Conservation (phyloP, 2,329 filamentous ascomycete species). For the Neophaeococcomyces aloes region DNA sequence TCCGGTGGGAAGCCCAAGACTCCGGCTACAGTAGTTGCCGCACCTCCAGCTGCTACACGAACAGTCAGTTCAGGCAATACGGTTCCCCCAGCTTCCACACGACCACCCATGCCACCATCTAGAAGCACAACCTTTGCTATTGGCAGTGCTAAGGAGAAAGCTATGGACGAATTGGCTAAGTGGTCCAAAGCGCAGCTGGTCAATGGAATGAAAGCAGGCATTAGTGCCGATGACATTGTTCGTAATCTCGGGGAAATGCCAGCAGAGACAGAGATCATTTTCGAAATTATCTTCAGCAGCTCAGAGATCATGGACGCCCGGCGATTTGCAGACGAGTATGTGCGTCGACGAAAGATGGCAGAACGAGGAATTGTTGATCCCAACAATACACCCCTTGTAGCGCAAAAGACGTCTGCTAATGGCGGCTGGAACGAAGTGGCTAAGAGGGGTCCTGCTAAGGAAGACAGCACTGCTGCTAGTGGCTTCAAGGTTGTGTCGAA, state of each 20-base stretch:
- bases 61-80: conserved; percentile 31
- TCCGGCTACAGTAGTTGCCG: conserved; percentile 45
- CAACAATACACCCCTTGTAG: conserved; percentile 31
- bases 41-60: conserved; percentile 37
- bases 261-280: conserved; percentile 67
- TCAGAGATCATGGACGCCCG: conserved; percentile 85
- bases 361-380: conserved; percentile 70
- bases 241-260: conserved; percentile 65
- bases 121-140: conserved; percentile 32
- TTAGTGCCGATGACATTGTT: conserved; percentile 69
- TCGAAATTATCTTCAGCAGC: conserved; percentile 77
- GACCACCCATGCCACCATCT: conserved; percentile 43
- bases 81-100: conserved; percentile 33
- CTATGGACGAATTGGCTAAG: conserved; percentile 86
- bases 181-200: conserved; percentile 75
- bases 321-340: conserved; percentile 88
- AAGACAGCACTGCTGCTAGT: conserved; percentile 38
- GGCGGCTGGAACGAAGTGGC: conserved; percentile 95
- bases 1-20: conserved; percentile 83
- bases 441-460: conserved; percentile 63
- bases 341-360: conserved; percentile 83
- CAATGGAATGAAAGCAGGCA: conserved; percentile 59
- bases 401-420: conserved; percentile 38
- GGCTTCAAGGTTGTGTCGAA: conserved; percentile 86
- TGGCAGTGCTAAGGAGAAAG: conserved; percentile 41